Evolutionary conservation across 148 eudicot species (phyloP).

Genomic region (Rhododendron kiyosumense): DNA sequence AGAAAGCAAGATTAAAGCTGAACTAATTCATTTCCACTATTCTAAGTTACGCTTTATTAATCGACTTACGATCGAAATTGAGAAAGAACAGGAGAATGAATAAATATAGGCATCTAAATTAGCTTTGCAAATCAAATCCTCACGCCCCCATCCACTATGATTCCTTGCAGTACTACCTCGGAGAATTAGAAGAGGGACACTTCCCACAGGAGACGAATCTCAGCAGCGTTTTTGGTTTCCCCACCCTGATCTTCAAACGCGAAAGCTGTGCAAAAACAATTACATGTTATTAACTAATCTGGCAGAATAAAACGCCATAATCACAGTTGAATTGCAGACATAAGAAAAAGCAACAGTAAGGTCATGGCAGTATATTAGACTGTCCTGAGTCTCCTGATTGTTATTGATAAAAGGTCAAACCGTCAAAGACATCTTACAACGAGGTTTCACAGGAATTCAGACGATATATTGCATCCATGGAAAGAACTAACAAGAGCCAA

Average conservation of each 20-base stretch:
- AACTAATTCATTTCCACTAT: slow-evolving; percentile 12
- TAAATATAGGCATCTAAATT: slow-evolving; percentile 16
- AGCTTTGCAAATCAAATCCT: slow-evolving; percentile 9
- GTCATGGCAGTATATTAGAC: background rate
- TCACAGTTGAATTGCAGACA: background rate
- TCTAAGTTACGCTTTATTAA: slow-evolving; percentile 12
- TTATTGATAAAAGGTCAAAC: background rate
- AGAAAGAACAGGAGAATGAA: slow-evolving; percentile 18
- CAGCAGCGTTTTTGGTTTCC: slow-evolving; percentile 50
- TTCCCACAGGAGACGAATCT: slow-evolving; percentile 70
- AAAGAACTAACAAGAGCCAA: background rate
- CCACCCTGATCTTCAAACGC: slow-evolving; percentile 47
- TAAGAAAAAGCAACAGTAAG: background rate
- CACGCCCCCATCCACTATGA: background rate
- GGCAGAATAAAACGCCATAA: background rate
- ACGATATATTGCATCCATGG: background rate
- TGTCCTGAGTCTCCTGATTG: background rate
- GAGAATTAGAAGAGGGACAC: slow-evolving; percentile 64
- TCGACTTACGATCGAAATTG: slow-evolving; percentile 15
- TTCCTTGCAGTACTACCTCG: slow-evolving; percentile 36
- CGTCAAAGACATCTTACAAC: background rate
- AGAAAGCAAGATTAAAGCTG: slow-evolving; percentile 11
- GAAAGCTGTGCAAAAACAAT: slow-evolving; percentile 47
- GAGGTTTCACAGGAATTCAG: background rate
- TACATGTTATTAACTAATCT: background rate